Evolutionary conservation across 2,329 filamentous ascomycete genomes (phyloP), one percentile per base, ranked within the genome.

Genomic region (Paracamarosporium sp.): DNA sequence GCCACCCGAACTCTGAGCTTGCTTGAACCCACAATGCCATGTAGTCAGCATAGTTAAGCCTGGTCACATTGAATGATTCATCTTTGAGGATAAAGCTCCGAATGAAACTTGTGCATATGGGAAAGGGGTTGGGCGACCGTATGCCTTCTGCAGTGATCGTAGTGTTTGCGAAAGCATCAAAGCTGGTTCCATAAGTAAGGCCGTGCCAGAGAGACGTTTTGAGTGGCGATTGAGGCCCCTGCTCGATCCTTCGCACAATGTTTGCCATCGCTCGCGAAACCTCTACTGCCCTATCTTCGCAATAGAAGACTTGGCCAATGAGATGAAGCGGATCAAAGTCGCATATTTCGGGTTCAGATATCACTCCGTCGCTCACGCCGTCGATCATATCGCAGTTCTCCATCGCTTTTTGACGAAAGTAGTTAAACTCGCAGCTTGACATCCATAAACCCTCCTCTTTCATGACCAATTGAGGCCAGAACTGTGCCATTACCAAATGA

Each of bases 361-460:
- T 64, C 3, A 75, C 51, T 15, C 69, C 68, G 71, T 85, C 38
- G 57, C 67, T 11, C 3, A 69, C 64, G 1, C 66, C 64, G 31
- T 73, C 71, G 2, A 69, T 35, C 40, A 54, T 55, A 45, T 76
- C 73, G 50, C 73, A 76, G 9, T 55, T 47, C 6, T 65, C 61
- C 8, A 75, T 63, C 0, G 63, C 65, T 9, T 57, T 59, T 2
- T 56, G 27, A 25, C 62, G 57, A 28, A 72, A 67, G 22, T 66
- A 66, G 2, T 68, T 63, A 2, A 73, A 50, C 41, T 75, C 70
- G 50, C 73, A 76, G 1, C 64, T 59, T 1, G 65, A 65, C 36
- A 68, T 50, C 40, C 60, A 70, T 0, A 55, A 57, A 1, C 66
- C 55, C n/a, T 55, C 58, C 15, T 66, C 62, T n/a, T 69, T 63